Evolutionary conservation across 176 grass and related monocot species (phyloP), one percentile per base, ranked within the genome.

Genomic region (Oryza meyeriana): DNA sequence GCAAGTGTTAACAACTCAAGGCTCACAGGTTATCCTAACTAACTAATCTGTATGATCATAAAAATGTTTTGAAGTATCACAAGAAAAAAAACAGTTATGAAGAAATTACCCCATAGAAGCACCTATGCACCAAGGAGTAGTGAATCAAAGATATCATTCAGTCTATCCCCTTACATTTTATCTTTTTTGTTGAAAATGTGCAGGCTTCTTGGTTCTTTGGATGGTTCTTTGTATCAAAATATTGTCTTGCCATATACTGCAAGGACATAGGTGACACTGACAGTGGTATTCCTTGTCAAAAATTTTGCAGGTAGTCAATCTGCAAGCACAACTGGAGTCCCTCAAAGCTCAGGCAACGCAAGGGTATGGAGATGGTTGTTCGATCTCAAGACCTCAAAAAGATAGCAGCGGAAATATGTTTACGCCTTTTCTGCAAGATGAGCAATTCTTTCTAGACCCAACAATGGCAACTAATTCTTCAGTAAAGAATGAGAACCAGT

Each of bases 321-420:
- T 98, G 72, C 86, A 98, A 93, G 92, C 95, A 77, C 90, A 98
- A 79, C 44, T 98, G 32, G 88, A 89, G 13, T 88, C 79, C 72
- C 79, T 93, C 12, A 94, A 86, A 86, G 72, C 66, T 68, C 88
- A 93, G 85, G 76, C 84, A 83, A 62, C 72, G 69, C 72, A 85
- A 78, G 74, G 78, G 9, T 69, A 84, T 30, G 47, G 27, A 64
- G 85, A 89, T 67, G 72, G 40, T 45, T 86, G 66, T 41, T 79
- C 85, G 25, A 63, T 79, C 50, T 66, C 87, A 75, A 85, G 78
- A 25, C 57, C 65, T 75, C 82, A 69, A 85, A 86, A 87, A 45
- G 79, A 94, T 20, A 88, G 65, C 41, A 61, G 63, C 0, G 66
- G 34, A 41, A 83, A 66, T 31, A 88, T 74, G 52, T 35, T 81